phyloP scores from a whole-genome alignment of 108 stramenopile species.

The Bacterosira constricta region DNA sequence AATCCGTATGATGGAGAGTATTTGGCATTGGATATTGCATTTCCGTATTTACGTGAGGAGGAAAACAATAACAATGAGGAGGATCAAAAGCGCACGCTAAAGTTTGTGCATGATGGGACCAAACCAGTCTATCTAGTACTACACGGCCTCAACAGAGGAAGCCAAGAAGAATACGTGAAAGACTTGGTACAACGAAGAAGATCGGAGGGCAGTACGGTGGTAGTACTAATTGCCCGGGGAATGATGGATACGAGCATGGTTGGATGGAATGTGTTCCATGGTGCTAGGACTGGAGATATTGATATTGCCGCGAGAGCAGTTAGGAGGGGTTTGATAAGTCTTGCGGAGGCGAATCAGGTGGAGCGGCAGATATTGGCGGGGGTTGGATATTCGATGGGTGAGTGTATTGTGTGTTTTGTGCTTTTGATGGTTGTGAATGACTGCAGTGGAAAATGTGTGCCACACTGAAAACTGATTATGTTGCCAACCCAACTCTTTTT shows the following conservation, averaged over 20 bases:
- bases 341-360: not conserved
- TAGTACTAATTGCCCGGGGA: conserved; percentile 88
- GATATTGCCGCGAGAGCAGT: conserved; percentile 68
- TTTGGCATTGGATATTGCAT: conserved; percentile 83
- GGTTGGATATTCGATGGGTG: conserved; percentile 85
- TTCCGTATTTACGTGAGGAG: conserved; percentile 48
- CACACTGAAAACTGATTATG: too few species aligned
- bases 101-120: conserved; percentile 48
- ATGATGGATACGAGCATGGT: conserved; percentile 81
- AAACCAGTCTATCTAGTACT: conserved; percentile 86
- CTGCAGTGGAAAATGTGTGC: too few species aligned
- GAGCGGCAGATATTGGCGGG: conserved; percentile 63
- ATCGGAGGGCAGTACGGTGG: conserved; percentile 63
- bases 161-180: conserved; percentile 81
- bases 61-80: not conserved
- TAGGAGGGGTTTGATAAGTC: conserved; percentile 45
- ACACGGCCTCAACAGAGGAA: conserved; percentile 92
- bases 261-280: conserved; percentile 86
- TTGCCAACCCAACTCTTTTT: not conserved
- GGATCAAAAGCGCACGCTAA: not conserved
- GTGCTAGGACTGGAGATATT: conserved; percentile 84
- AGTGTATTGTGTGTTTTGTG: not conserved
- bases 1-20: conserved; percentile 59
- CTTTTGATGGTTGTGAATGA: not conserved
- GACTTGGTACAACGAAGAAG: conserved; percentile 72